These are phyloP conservation scores for Cercospora sesami DNA, from an alignment of 2,329 filamentous ascomycete species.

Conservation along the genomic window DNA sequence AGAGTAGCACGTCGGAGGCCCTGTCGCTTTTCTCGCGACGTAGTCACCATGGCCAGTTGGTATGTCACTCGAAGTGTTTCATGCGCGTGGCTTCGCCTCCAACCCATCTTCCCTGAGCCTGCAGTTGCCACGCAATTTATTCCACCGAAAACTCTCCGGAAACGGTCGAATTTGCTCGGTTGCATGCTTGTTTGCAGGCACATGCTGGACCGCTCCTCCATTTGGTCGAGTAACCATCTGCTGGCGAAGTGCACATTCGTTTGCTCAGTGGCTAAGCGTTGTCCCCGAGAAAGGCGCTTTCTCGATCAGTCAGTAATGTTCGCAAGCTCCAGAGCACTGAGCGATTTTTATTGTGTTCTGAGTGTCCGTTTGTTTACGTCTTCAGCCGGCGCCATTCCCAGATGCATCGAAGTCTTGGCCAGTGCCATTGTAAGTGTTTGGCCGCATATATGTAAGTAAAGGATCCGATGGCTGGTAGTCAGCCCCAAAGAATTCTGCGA, in stretches of 20 bases:
- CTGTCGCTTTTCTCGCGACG: background rate
- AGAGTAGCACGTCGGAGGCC: background rate
- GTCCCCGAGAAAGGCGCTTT: background rate
- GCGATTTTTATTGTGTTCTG: background rate
- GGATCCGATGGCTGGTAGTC: conserved; percentile 48
- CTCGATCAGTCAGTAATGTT: background rate
- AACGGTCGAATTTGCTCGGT: background rate
- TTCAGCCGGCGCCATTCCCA: conserved; percentile 19
- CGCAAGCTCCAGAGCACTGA: background rate
- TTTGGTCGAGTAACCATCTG: background rate
- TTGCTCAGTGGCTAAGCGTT: background rate
- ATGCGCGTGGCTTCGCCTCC: background rate
- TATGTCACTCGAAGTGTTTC: background rate
- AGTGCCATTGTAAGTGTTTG: conserved; percentile 8
- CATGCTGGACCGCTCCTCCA: background rate
- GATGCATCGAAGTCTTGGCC: conserved; percentile 3
- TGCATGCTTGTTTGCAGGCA: background rate
- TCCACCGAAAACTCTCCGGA: background rate
- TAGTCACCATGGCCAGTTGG: background rate
- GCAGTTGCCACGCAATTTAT: background rate
- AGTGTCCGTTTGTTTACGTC: background rate
- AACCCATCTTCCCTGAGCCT: too few species aligned
- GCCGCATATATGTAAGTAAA: conserved; percentile 42
- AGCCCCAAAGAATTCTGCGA: conserved; percentile 53
- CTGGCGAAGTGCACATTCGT: background rate